Base-by-base conservation (phyloP, 208 protist species). In the Trypanosoma theileri region DNA sequence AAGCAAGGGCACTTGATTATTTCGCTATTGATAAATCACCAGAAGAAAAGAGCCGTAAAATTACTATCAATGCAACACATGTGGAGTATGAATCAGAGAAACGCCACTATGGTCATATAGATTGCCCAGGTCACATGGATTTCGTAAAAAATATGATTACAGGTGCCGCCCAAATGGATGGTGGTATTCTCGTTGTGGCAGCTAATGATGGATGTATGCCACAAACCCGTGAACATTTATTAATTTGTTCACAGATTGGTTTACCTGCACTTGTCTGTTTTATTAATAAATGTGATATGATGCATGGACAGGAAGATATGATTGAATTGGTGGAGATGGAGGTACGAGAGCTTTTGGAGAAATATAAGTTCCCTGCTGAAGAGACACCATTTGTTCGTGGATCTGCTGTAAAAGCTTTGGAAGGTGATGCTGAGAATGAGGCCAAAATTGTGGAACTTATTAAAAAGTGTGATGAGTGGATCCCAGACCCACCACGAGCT, bases 131-230 rank as follows among this genome's bases (percentile, higher is more conserved):
- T 22, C 99, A 99, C 73, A 88, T 98, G 71, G 98, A 99, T 85
- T 99, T 99, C 89, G 98, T 99, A 71, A 99, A 99, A 85, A 99
- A 99, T 92, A 99, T 99, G 98, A 99, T 99, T 80, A 98, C 97
- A 61, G 99, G 98, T 74, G 98, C 98, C 54, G 96, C 98, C 44
- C 98, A 99, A 81, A 97, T 97, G 91, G 91, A 97, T 69, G 92
- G 89, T 54, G 88, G 88, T 41, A 97, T 97, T 66, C 86, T 97
- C 59, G 92, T 97, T 52, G 91, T 97, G 58, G 86, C 91, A 0
- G 92, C 92, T 41, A 98, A 94, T 54, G 97, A 98, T 69, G 96
- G 97, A 57, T 96, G 98, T 53, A 99, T 99, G 98, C 98, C 98
- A 31, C 98, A 99, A 85, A 99, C 98, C n/a, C 88, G 97, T 53